Evolutionary conservation across 305 asterid genomes (phyloP).

Genomic region (Fraxinus sp.): DNA sequence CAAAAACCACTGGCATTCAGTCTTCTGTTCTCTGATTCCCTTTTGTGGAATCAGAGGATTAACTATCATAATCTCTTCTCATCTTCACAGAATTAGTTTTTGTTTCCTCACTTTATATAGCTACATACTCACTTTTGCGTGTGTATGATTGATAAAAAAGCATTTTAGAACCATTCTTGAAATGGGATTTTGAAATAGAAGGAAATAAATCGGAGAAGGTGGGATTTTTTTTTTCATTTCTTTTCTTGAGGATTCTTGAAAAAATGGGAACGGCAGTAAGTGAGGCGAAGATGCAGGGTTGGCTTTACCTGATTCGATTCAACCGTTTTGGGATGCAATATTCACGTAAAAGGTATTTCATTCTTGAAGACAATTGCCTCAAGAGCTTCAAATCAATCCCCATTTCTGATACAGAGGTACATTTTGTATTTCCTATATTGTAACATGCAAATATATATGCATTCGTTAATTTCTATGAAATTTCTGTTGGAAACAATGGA

Average conservation of each 20-base stretch:
- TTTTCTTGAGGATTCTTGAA: not conserved
- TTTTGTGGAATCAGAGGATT: slow-evolving; percentile 73
- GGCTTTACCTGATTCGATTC: slow-evolving; percentile 74
- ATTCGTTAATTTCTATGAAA: not conserved
- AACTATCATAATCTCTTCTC: slow-evolving; percentile 25
- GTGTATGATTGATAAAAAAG: slow-evolving; percentile 3
- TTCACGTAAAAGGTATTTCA: slow-evolving; percentile 80
- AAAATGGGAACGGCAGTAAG: slow-evolving; percentile 44
- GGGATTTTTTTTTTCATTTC: slow-evolving; percentile 26
- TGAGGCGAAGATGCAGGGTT: slow-evolving; percentile 80
- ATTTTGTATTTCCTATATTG: not conserved
- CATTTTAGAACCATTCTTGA: slow-evolving; percentile 17
- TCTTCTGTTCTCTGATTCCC: slow-evolving; percentile 79
- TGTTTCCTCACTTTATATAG: slow-evolving; percentile 16
- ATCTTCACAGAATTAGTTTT: slow-evolving; percentile 23
- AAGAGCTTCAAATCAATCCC: slow-evolving; percentile 78
- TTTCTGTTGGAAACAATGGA: not conserved
- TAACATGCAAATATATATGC: not conserved
- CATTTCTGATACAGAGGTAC: slow-evolving; percentile 54
- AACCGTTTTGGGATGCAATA: slow-evolving; percentile 75
- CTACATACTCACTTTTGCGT: slow-evolving; percentile 18
- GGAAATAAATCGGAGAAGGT: slow-evolving; percentile 19
- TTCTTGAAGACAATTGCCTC: slow-evolving; percentile 75
- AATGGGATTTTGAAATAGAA: slow-evolving; percentile 29
- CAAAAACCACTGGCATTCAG: slow-evolving; percentile 29